Base-by-base conservation (phyloP, 305 asterid genomes). In the Ruellia speciosa region DNA sequence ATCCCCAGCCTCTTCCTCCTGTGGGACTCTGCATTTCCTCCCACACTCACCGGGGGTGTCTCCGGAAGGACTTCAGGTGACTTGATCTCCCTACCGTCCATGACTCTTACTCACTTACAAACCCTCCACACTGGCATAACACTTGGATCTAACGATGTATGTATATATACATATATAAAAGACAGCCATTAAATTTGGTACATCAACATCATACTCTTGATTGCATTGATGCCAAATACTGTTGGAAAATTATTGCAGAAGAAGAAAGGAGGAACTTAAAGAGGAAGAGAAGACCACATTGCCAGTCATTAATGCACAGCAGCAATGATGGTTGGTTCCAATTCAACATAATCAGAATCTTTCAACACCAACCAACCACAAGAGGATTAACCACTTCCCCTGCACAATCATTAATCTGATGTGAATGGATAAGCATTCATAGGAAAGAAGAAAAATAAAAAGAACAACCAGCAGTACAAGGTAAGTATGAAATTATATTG, bases 1-100 rank as follows among this genome's bases (percentile, higher is more conserved):
- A 77, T 53, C 7, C 88, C 93, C 20, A 88, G 77, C 68, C 82
- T 76, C 62, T 84, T 88, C 53, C 94, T 77, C 59, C 63, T 68
- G 39, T 62, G 74, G 17, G 70, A 48, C 10, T 62, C 78, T 24
- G 31, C 31, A 24, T 24, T 24, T 24, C 31, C 31, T 4, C 56
- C 58, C 19, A 19, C 12, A 64, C 35, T 58, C 31, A 24, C 31
- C 13, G 20, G 71, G 28, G 78, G 71, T 33, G 73, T 60, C 4
- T 8, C 72, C 0, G 71, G 67, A 39, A 41, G 37, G 31, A 68
- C 70, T 60, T 77, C 87, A 46, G 88, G 84, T 39, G 95, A 83
- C 76, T 77, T 80, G 77, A 83, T 83, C 69, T 88, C 96, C 56
- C 54, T 62, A 15, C 62, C 71, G 41, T 66, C 73, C 78, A 70